These are phyloP conservation scores for Lathyrus aphaca DNA, from an alignment of 306 rosid species.

Conservation along the genomic window DNA sequence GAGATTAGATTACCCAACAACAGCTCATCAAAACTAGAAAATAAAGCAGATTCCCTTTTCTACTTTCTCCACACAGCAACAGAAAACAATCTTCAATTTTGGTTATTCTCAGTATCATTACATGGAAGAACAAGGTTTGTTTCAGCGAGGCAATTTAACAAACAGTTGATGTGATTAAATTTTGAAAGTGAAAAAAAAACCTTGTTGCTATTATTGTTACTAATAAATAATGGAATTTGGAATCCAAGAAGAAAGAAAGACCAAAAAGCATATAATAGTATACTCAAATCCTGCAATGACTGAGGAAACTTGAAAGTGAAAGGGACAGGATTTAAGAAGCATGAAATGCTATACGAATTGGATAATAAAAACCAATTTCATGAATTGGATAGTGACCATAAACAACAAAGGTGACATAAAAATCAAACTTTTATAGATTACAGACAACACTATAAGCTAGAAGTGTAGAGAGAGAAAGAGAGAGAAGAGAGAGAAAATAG, in stretches of 20 bases:
- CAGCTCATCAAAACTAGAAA: slow-evolving; percentile 75
- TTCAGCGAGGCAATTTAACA: slow-evolving; percentile 1
- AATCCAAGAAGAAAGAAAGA: slow-evolving; percentile 49
- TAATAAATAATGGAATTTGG: slow-evolving; percentile 50
- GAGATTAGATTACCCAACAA: slow-evolving; percentile 68
- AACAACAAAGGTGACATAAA: slow-evolving; percentile 60
- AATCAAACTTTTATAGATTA: slow-evolving; percentile 63
- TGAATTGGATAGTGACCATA: slow-evolving; percentile 52
- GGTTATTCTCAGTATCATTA: slow-evolving; percentile 25
- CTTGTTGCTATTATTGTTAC: background rate
- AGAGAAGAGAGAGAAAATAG: background rate
- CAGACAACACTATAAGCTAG: slow-evolving; percentile 47
- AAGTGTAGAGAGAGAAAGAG: slow-evolving; percentile 38
- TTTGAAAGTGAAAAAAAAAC: slow-evolving; percentile 14
- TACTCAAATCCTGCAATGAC: slow-evolving; percentile 53
- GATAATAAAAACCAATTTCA: slow-evolving; percentile 48
- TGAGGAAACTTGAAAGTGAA: slow-evolving; percentile 50
- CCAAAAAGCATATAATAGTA: slow-evolving; percentile 50
- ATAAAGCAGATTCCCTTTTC: slow-evolving; percentile 98
- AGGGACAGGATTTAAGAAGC: slow-evolving; percentile 46
- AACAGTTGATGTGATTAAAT: slow-evolving; percentile 9
- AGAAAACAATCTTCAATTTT: slow-evolving; percentile 47
- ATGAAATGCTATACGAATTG: slow-evolving; percentile 55
- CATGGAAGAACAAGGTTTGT: background rate
- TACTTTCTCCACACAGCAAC: slow-evolving; percentile 50